phyloP scores from a whole-genome alignment of 176 grass and related monocot species.

The Elaeis guineensis region DNA sequence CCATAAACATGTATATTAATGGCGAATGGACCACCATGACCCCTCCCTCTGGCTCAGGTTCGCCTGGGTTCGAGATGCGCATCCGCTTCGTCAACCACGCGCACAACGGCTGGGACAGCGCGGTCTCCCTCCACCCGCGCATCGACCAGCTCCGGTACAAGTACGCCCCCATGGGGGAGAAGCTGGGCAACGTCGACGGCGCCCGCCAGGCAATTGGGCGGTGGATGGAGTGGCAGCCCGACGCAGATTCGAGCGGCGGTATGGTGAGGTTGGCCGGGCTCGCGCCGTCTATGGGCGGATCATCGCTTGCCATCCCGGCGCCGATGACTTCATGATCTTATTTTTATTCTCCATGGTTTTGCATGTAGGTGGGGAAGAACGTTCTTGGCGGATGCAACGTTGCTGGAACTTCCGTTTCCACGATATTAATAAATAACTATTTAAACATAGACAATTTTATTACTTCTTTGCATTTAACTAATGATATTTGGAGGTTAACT shows the following conservation, averaged over 20 bases:
- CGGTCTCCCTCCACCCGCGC: slow-evolving; percentile 59
- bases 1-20: no score
- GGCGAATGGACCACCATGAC: slow-evolving; percentile 30
- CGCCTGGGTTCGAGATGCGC: slow-evolving; percentile 79
- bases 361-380: no score
- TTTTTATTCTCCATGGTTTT: no score
- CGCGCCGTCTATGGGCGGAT: slow-evolving; percentile 55
- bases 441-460: no score
- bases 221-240: slow-evolving; percentile 76
- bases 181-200: slow-evolving; percentile 40
- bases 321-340: slow-evolving; percentile 34
- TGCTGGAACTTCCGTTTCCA: no score
- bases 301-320: slow-evolving; percentile 45
- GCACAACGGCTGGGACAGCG: slow-evolving; percentile 76
- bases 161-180: slow-evolving; percentile 83
- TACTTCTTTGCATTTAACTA: no score
- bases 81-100: slow-evolving; percentile 60
- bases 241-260: slow-evolving; percentile 50
- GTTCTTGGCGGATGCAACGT: no score
- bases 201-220: slow-evolving; percentile 76
- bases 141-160: slow-evolving; percentile 90
- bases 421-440: no score
- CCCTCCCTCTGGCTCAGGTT: slow-evolving; percentile 90
- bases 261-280: slow-evolving; percentile 46
- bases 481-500: no score